Evolutionary conservation across 2,329 filamentous ascomycete genomes (phyloP), one percentile per base, ranked within the genome.

Genomic region (Neurospora sp.): DNA sequence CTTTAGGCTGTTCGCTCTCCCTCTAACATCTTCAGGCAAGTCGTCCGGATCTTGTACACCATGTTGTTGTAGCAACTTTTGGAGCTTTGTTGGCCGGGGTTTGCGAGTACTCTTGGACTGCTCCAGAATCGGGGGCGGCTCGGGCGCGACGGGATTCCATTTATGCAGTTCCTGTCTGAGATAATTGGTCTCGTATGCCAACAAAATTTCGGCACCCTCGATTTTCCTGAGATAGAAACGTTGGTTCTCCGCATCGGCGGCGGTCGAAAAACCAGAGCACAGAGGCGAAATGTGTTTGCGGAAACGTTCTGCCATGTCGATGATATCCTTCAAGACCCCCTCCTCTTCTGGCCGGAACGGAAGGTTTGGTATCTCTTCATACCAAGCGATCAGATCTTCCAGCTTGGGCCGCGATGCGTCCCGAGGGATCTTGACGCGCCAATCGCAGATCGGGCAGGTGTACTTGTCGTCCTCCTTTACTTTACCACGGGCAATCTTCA

Each of bases 401-500:
- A 99, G 84, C 80, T 97, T 98, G 0, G 96, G 96, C 37, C 96
- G 91, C 28, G 96, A 93, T 33, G 96, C 96, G 83, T 99, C 96
- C 66, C 96, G 92, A 36, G 96, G 96, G 68, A 99, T 98, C 82
- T 95, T 96, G 77, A 97, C 92, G 19, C 96, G 91, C 89, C 94
- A 97, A 79, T 99, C 96, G 78, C 96, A 99, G 72, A 99, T 97
- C 0, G 96, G 96, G 77, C 96, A 99, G 1, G 95, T 98, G 78
- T 97, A 99, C 79, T 97, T 97, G 78, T 98, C 96, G 73, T 97
- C 95, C 77, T 98, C 96, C 81, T 98, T 98, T 76, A 99, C 92
- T 78, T 98, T 99, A 68, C 96, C 96, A 67, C 96, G 89, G 2
- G 96, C 96, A 77, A 99, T 97, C 83, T 99, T 99, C 43, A 99